Conservation (phyloP, 306 rosid genomes). For the Bauhinia variegata region DNA sequence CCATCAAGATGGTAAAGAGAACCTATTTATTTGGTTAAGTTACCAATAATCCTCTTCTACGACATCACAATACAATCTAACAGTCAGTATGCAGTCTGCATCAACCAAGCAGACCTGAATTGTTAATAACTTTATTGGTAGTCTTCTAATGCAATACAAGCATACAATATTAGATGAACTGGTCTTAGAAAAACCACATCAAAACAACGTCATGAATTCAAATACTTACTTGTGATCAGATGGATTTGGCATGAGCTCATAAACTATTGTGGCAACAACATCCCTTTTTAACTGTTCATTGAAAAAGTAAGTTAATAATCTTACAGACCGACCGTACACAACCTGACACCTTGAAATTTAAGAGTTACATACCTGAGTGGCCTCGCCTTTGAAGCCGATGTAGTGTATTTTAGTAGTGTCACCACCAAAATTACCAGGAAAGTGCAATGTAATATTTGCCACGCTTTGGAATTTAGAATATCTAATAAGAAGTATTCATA, state of each 20-base stretch:
- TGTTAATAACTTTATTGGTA: not conserved
- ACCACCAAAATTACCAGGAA: constrained; percentile 87
- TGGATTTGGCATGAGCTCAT: constrained; percentile 93
- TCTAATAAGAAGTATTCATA: constrained; percentile 47
- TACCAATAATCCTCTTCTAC: not conserved
- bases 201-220: constrained; percentile 1
- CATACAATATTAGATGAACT: too few relatives aligned
- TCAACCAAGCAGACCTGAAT: not conserved
- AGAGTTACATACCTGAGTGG: constrained; percentile 75
- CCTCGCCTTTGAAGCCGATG: constrained; percentile 97
- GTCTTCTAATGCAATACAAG: too few relatives aligned
- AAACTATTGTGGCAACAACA: constrained; percentile 85
- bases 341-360: constrained; percentile 9
- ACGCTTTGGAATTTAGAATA: constrained; percentile 95
- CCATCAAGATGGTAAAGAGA: not conserved
- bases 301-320: constrained; percentile 27
- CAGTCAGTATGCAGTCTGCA: not conserved
- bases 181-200: too few relatives aligned
- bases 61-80: not conserved
- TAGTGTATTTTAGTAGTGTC: constrained; percentile 82
- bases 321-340: constrained; percentile 24
- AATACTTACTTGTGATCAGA: constrained; percentile 93
- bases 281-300: constrained; percentile 81
- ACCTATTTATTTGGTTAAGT: too few relatives aligned
- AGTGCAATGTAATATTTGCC: constrained; percentile 89